Percentiles rank a stretch among this genome's conserved stretches.
These are phyloP conservation scores for Claviceps sp. DNA, from an alignment of 2,329 filamentous ascomycete species.

Conservation along the genomic window DNA sequence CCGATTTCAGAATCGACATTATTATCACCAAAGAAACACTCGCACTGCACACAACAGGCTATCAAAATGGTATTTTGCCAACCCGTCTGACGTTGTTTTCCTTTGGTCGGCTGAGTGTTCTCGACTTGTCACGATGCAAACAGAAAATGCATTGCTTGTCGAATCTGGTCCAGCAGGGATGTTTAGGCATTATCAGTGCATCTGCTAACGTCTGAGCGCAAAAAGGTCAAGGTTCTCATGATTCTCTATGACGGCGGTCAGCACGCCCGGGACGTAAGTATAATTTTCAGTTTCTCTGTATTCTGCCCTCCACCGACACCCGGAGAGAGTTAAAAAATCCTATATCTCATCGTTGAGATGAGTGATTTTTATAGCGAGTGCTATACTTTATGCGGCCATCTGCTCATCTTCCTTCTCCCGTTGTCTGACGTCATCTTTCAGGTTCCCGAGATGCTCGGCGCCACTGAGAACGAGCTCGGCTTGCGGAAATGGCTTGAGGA, in stretches of 20 bases:
- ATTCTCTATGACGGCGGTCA: slow-evolving; percentile 85
- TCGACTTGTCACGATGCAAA: slow-evolving; percentile 11
- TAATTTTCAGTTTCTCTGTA: neutral
- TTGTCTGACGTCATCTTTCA: slow-evolving; percentile 13
- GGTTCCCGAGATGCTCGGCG: slow-evolving; percentile 76
- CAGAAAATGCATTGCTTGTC: neutral
- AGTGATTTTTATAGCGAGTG: neutral
- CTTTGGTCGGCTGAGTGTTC: slow-evolving; percentile 13
- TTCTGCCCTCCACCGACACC: neutral
- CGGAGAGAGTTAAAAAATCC: neutral
- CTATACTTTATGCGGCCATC: slow-evolving; percentile 1
- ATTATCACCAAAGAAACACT: neutral
- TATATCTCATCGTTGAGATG: neutral
- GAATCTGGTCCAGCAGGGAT: slow-evolving; percentile 23
- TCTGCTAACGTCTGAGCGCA: slow-evolving; percentile 35
- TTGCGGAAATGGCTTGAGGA: slow-evolving; percentile 96
- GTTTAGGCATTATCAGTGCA: slow-evolving; percentile 28
- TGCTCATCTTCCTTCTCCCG: neutral
- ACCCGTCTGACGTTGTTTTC: slow-evolving; percentile 14
- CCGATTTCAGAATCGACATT: neutral
- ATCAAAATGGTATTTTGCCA: slow-evolving; percentile 19
- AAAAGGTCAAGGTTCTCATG: slow-evolving; percentile 85
- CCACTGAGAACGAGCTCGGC: slow-evolving; percentile 96
- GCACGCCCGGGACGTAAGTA: slow-evolving; percentile 70
- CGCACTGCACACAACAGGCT: neutral